Base-by-base conservation (phyloP, 805 yeast species). In the Brettanomyces naardenensis region DNA sequence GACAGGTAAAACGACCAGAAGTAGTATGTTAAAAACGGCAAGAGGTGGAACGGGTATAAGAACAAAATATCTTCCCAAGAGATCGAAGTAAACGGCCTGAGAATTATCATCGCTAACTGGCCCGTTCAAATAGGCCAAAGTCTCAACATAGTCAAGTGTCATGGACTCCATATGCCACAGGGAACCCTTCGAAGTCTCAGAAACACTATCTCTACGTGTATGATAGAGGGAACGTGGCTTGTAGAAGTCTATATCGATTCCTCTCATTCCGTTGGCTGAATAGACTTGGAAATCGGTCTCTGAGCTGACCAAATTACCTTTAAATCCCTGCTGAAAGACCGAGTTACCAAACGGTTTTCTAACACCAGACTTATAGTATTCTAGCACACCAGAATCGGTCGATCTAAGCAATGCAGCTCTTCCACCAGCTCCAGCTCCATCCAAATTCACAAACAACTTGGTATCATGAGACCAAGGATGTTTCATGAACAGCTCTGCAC, bases 361-460 rank as follows among this genome's bases (percentile, higher is more conserved):
- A 1, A 75, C 89, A 3, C 68, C 66, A 29, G 23, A 33, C 18
- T 66, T 56, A 44, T 72, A 71, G 45, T 75, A 70, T 42, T 72
- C 71, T 2, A 82, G 75, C 10, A 86, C 74, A 1, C 83, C 84
- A 44, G 69, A 69, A 53, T 87, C 94, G 0, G 94, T 76, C n/a
- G 88, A 78, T 57, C 96, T 71, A 56, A 89, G 87, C 35, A 88
- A 61, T 17, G 85, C 68, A 1, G 95, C 84, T 46, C 81, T 75
- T 4, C 92, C 89, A 19, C 95, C 95, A 1, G 92, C 82, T 3
- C 96, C 96, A 0, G 95, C 85, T 14, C 96, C 96, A 64, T 88
- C 97, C 44, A 88, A 62, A 54, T 89, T 89, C 46, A 88, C 66
- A 40, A 89, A 81, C 51, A 71, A 80, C 29, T 64, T 64, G 2